A percentile compares a stretch with the other conserved stretches of the same genome.
These are phyloP conservation scores for Marasmius tenuissimus DNA, from an alignment of 1,284 basidiomycete genomes.

Conservation along the genomic window DNA sequence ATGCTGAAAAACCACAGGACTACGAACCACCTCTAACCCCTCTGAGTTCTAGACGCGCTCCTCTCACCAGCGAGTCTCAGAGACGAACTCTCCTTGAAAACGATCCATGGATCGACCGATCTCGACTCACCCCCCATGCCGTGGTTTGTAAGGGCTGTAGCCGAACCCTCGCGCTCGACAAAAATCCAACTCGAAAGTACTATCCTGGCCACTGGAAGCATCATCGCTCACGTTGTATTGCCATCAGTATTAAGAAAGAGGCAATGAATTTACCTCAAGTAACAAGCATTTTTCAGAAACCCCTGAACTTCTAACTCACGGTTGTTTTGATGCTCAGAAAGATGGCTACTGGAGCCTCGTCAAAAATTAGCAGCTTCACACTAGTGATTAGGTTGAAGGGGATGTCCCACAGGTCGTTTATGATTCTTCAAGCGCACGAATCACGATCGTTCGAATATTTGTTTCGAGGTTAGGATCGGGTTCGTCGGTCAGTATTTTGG, in stretches of 20 bases:
- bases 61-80: background rate
- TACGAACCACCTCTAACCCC: background rate
- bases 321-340: background rate
- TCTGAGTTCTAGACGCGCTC: background rate
- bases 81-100: background rate
- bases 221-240: background rate
- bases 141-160: background rate
- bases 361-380: background rate
- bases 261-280: background rate
- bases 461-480: background rate
- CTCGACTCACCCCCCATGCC: background rate
- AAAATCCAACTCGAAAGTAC: background rate
- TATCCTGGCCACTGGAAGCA: slow-evolving; percentile 3
- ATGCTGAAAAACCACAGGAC: background rate
- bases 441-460: background rate
- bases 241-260: background rate
- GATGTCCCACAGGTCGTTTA: background rate
- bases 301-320: background rate
- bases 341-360: background rate
- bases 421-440: too few species aligned
- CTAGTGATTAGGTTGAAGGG: background rate
- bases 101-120: background rate
- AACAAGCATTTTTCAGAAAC: background rate
- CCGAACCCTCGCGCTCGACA: background rate
- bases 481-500: too few species aligned